phyloP scores from a whole-genome alignment of 306 rosid species.

The Hylodesmum podocarpum region DNA sequence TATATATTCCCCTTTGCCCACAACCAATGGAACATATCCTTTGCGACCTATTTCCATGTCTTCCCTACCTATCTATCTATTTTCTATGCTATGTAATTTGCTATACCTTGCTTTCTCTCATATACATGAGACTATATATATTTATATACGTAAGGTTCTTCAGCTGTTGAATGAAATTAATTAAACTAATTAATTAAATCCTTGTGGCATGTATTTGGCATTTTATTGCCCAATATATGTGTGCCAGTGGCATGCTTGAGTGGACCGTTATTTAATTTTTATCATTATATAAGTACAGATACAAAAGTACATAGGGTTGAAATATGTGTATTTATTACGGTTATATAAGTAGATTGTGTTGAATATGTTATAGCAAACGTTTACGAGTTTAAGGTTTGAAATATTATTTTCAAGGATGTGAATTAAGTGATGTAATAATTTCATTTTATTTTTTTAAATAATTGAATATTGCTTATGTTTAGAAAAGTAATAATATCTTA shows the following conservation, averaged over 20 bases:
- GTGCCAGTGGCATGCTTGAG: not conserved
- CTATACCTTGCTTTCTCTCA: not conserved
- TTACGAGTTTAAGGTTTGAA: not conserved
- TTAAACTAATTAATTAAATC: not conserved
- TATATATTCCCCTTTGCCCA: not conserved
- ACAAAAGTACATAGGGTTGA: not conserved
- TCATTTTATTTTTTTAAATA: not conserved
- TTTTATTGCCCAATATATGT: not conserved
- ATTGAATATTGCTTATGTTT: too few relatives aligned
- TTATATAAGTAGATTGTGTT: too few relatives aligned
- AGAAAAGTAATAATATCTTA: too few relatives aligned
- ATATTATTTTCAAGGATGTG: too few relatives aligned
- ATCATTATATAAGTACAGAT: not conserved
- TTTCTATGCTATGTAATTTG: not conserved
- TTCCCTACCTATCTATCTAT: too few relatives aligned
- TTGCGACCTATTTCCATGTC: not conserved
- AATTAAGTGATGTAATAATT: not conserved
- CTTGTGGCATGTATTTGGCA: not conserved
- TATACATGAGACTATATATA: not conserved
- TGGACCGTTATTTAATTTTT: not conserved
- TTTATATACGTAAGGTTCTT: not conserved
- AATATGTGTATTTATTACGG: too few relatives aligned
- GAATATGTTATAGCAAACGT: not conserved
- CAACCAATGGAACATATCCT: not conserved
- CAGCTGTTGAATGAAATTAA: not conserved